Conservation (phyloP, 2,329 filamentous ascomycete genomes). For the Tolypocladium endophyticum region DNA sequence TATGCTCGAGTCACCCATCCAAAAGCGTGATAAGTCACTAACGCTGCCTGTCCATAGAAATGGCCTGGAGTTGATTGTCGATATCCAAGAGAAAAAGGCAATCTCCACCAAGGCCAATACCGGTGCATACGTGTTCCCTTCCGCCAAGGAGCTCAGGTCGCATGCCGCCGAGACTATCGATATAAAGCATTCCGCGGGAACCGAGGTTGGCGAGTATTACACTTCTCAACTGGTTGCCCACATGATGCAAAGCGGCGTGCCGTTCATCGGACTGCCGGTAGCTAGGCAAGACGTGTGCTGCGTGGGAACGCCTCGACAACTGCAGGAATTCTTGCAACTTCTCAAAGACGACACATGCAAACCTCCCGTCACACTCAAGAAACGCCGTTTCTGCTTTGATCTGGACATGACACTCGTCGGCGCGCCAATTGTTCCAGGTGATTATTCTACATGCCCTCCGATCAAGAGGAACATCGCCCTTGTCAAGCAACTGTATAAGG, state of each 20-base stretch:
- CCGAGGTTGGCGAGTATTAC: constrained; percentile 15
- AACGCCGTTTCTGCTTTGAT: constrained; percentile 20
- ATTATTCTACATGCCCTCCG: constrained; percentile 18
- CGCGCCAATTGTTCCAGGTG: constrained; percentile 13
- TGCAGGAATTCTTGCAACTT: constrained; percentile 14
- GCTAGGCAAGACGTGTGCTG: constrained; percentile 13
- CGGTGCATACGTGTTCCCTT: constrained; percentile 16
- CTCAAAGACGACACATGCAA: background rate
- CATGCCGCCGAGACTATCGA: constrained; percentile 9
- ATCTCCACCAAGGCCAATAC: constrained; percentile 19
- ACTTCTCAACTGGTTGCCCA: constrained; percentile 8
- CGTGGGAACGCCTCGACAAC: constrained; percentile 17
- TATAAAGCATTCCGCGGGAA: constrained; percentile 10
- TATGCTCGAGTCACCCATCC: background rate
- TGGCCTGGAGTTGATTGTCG: constrained; percentile 12
- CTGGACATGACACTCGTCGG: constrained; percentile 19
- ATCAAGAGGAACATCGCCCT: constrained; percentile 17
- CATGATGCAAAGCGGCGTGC: constrained; percentile 13
- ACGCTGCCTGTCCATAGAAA: background rate
- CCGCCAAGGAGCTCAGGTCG: constrained; percentile 11
- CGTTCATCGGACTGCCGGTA: constrained; percentile 13
- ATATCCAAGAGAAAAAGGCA: constrained; percentile 18
- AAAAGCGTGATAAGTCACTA: background rate
- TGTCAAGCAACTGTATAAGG: constrained; percentile 16
- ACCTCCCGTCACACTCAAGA: constrained; percentile 10